These are phyloP conservation scores for Centella asiatica DNA, from an alignment of 129 eudicot species.

Conservation along the genomic window DNA sequence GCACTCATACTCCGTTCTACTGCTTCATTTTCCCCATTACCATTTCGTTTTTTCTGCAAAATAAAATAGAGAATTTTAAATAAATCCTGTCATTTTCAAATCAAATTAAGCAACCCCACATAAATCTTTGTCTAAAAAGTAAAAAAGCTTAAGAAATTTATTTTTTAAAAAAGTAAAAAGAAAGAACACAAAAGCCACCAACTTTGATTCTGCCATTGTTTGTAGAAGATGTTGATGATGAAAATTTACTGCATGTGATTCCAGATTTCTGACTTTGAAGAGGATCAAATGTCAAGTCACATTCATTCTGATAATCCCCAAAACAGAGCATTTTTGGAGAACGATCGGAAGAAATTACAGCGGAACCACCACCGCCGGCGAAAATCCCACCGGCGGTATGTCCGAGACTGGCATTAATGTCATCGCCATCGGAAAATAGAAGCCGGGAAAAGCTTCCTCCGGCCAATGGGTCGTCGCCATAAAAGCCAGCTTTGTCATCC, in stretches of 20 bases:
- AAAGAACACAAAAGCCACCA: conserved; percentile 14
- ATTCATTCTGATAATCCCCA: conserved; percentile 27
- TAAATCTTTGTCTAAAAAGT: not conserved
- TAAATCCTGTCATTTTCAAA: conserved; percentile 12
- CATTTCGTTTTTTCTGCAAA: conserved; percentile 45
- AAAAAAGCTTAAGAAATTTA: not conserved
- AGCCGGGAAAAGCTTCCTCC: conserved; percentile 58
- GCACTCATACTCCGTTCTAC: conserved; percentile 14
- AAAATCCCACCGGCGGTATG: conserved; percentile 4
- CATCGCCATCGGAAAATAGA: conserved; percentile 42
- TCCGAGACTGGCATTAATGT: conserved; percentile 9
- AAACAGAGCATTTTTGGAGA: conserved; percentile 75
- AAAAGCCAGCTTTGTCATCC: not conserved
- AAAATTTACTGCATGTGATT: conserved; percentile 18
- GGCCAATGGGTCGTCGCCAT: conserved; percentile 35
- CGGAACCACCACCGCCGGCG: conserved; percentile 1
- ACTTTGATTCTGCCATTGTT: conserved; percentile 31
- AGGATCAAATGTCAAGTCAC: conserved; percentile 4
- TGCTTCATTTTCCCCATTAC: conserved; percentile 26
- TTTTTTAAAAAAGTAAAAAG: not conserved
- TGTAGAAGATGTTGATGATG: conserved; percentile 35
- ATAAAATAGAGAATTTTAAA: conserved; percentile 4
- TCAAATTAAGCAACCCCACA: not conserved
- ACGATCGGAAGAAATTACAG: conserved; percentile 16
- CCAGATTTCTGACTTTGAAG: conserved; percentile 18